Percentiles rank a stretch among this genome's conserved stretches.
Conservation (phyloP, 2,329 filamentous ascomycete species). For the Hypoxylon sp. region DNA sequence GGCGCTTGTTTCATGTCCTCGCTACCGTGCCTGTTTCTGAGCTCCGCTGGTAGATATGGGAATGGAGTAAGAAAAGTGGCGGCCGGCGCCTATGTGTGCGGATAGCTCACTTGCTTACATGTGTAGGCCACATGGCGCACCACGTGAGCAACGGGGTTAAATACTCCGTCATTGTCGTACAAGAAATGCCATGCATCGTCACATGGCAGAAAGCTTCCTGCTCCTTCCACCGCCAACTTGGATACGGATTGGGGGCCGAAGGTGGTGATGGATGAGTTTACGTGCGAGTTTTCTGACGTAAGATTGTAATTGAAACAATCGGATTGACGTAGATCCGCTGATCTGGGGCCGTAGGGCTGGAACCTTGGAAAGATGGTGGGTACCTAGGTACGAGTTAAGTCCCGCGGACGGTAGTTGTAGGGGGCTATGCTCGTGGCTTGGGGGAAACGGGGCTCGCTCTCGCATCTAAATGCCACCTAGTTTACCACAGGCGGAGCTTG, state of each 20-base stretch:
- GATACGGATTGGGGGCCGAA: constrained; percentile 24
- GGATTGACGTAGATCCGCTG: constrained; percentile 12
- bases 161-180: constrained; percentile 1
- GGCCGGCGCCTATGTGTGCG: constrained; percentile 24
- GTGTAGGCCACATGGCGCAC: constrained; percentile 14
- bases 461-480: constrained; percentile 1
- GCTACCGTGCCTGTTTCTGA: constrained; percentile 6
- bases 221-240: constrained; percentile 1
- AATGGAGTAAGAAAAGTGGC: constrained; percentile 13
- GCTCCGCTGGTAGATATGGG: neutral
- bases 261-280: neutral
- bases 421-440: constrained; percentile 24
- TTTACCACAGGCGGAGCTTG: constrained; percentile 4
- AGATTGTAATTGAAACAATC: constrained; percentile 23
- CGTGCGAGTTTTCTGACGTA: constrained; percentile 8
- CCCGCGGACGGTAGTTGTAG: constrained; percentile 21
- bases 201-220: constrained; percentile 14
- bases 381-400: constrained; percentile 21
- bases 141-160: constrained; percentile 25
- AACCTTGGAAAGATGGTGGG: constrained; percentile 25
- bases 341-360: constrained; percentile 37
- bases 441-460: constrained; percentile 13
- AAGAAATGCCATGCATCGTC: constrained; percentile 21
- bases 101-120: constrained; percentile 10
- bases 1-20: constrained; percentile 24